Evolutionary conservation across 192 early-diverging fungal genomes (phyloP), one percentile per base, ranked within the genome.

Genomic region (Gryganskiella cystojenkinii): DNA sequence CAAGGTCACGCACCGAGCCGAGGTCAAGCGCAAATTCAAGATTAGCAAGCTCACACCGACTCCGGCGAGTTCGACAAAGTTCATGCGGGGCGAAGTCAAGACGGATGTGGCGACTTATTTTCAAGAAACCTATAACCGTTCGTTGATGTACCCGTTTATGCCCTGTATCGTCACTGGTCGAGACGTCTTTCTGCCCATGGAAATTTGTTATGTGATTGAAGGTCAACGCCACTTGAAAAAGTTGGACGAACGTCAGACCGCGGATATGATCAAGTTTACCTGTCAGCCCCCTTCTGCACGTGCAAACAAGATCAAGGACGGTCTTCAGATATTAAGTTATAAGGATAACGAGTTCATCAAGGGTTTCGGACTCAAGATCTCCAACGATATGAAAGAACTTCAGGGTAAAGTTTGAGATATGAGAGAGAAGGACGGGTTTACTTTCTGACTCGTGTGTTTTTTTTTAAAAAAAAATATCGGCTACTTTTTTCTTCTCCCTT

Each of bases 181-280:
- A 44, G 87, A 88, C 53, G 73, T 84, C n/a, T 87, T 88, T 55
- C 76, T 98, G 34, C 97, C 97, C 43, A 91, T 99, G 83, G 97
- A 99, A 84, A 85, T 97, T 33, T 96, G 95, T 82, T 85, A 87
- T 25, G 86, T 99, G 33, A 79, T 91, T 50, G 53, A 73, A 40
- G 95, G 95, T 52, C 95, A 96, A 82, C 88, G 95, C 45, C 89
- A 93, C 70, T 80, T 90, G 67, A 85, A 92, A 63, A 95, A 95
- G 68, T 78, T 97, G 40, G 90, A 94, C 65, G 93, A 96, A 53
- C 80, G 80, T 33, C 91, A 96, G 84, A 97, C 96, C 0, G 92
- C 94, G 0, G 95, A 99, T 67, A 97, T 99, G 96, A 96, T 99
- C 70, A 94, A 90, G 33, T 95, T 94, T 70, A 95, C 95, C 0